These are phyloP conservation scores for Madurella mycetomatis DNA, from an alignment of 2,329 filamentous ascomycete species.

Conservation along the genomic window DNA sequence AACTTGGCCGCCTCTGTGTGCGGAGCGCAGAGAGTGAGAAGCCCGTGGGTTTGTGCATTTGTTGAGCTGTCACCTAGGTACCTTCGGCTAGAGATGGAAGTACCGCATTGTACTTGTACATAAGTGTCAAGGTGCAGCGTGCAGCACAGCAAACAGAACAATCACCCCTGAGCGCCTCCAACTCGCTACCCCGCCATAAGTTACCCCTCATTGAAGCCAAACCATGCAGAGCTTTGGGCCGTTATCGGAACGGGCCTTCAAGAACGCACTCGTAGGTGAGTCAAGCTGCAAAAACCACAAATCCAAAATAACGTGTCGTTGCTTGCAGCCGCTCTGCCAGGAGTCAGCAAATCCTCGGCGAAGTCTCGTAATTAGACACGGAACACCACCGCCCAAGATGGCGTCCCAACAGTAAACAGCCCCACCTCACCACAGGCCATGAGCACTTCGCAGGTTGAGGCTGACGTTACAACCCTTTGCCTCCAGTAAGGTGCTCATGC, in stretches of 20 bases:
- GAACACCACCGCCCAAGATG: slow-evolving; percentile 18
- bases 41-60: not conserved
- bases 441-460: not conserved
- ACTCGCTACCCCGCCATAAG: slow-evolving; percentile 5
- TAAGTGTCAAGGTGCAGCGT: not conserved
- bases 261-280: not conserved
- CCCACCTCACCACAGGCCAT: slow-evolving; percentile 4
- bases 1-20: slow-evolving; percentile 2
- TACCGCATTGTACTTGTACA: too few species aligned
- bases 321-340: too few species aligned
- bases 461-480: slow-evolving; percentile 8
- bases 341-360: not conserved
- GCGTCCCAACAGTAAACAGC: slow-evolving; percentile 26
- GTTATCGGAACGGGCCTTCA: slow-evolving; percentile 14
- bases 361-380: not conserved
- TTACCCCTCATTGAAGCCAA: slow-evolving; percentile 8
- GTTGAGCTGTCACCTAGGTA: not conserved
- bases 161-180: not conserved
- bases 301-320: not conserved
- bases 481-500: slow-evolving; percentile 38
- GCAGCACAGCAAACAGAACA: not conserved
- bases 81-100: too few species aligned
- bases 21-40: too few species aligned
- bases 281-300: not conserved
- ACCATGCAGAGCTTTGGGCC: slow-evolving; percentile 4